A percentile compares a stretch with the other conserved stretches of the same genome.
Conservation (phyloP, 495 filamentous ascomycete species). For the Aspergillus carlsbadensis region DNA sequence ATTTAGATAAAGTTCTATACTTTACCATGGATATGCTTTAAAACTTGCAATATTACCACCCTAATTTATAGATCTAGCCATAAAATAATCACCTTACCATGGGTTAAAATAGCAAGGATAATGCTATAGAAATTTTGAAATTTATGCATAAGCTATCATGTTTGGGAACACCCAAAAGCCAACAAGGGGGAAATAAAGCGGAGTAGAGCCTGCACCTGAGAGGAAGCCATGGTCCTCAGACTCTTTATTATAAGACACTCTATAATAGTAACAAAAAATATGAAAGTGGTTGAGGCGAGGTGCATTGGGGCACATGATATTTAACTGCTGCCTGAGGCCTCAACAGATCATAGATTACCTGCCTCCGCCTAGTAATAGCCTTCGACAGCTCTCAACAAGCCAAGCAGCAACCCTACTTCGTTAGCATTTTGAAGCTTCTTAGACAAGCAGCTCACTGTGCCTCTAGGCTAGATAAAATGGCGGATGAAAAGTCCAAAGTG, state of each 20-base stretch:
- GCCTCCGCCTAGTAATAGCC: conserved; percentile 6
- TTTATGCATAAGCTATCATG: too few relatives aligned
- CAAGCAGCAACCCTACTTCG: background rate
- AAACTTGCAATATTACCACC: too few relatives aligned
- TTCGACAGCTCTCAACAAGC: conserved; percentile 1
- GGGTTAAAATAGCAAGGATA: too few relatives aligned
- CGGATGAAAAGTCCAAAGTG: conserved; percentile 51
- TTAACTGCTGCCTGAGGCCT: conserved; percentile 18
- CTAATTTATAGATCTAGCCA: too few relatives aligned
- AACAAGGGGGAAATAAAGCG: conserved; percentile 76
- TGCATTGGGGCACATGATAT: too few relatives aligned
- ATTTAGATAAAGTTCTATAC: too few relatives aligned
- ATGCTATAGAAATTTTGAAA: too few relatives aligned
- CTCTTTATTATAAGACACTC: conserved; percentile 1
- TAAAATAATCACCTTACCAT: too few relatives aligned
- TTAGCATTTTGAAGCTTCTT: background rate
- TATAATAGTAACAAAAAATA: conserved; percentile 1
- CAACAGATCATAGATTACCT: too few relatives aligned
- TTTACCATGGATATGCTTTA: too few relatives aligned
- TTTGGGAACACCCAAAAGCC: too few relatives aligned
- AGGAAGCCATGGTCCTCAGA: conserved; percentile 23
- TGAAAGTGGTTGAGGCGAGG: background rate
- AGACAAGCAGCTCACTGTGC: conserved; percentile 20
- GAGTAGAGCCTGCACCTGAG: conserved; percentile 65
- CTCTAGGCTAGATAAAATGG: conserved; percentile 34